phyloP scores from a whole-genome alignment of 2,329 filamentous ascomycete genomes.

The Arthrobotrys conoides region DNA sequence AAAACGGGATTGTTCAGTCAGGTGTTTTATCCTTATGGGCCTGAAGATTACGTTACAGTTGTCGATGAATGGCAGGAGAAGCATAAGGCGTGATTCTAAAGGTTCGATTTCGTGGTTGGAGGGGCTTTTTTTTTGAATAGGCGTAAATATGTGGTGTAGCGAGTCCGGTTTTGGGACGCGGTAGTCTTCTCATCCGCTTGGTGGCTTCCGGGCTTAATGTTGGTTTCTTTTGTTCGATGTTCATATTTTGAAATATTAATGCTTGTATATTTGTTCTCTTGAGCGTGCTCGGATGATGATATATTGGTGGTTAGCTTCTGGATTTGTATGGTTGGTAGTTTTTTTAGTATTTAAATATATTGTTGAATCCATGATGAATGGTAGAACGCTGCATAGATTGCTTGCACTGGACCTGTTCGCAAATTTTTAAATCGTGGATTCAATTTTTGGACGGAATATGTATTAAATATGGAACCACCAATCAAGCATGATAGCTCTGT shows the following conservation, averaged over 20 bases:
- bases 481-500: background rate
- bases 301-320: background rate
- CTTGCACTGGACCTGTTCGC: background rate
- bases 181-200: background rate
- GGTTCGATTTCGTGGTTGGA: background rate
- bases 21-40: slow-evolving; percentile 73
- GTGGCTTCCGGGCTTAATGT: background rate
- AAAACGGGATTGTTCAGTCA: slow-evolving; percentile 72
- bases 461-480: no score
- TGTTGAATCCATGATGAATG: background rate
- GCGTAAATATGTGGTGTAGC: background rate
- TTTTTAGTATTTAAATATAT: background rate
- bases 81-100: slow-evolving; percentile 32
- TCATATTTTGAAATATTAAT: slow-evolving; percentile 41
- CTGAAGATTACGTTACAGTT: slow-evolving; percentile 73
- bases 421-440: background rate
- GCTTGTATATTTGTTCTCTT: slow-evolving; percentile 51
- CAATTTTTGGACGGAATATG: no score
- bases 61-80: slow-evolving; percentile 72
- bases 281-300: slow-evolving; percentile 12
- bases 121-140: background rate
- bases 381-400: no score
- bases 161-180: background rate
- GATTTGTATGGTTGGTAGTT: slow-evolving; percentile 4
- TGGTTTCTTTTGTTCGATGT: slow-evolving; percentile 34